A percentile compares a stretch with the other conserved stretches of the same genome.
These are phyloP conservation scores for Daedaleopsis sinensis DNA, from an alignment of 768 basidiomycete genomes.

Conservation along the genomic window DNA sequence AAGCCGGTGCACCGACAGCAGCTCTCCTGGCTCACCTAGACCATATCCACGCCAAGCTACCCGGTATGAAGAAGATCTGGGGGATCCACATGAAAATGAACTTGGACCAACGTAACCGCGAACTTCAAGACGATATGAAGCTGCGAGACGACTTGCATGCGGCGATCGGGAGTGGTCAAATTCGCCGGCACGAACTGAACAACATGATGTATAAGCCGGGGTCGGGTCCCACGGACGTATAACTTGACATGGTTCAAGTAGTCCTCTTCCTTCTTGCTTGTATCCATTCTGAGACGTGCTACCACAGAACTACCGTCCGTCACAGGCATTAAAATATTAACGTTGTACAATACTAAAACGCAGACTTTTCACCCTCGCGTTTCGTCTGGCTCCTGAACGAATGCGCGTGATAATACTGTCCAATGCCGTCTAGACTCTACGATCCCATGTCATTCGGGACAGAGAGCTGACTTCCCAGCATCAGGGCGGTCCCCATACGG, in stretches of 20 bases:
- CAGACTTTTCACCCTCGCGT: no score
- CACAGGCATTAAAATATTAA: no score
- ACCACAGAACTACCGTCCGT: no score
- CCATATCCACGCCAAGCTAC: conserved; percentile 14
- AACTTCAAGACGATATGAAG: background rate
- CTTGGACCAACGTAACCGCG: background rate
- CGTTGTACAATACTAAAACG: no score
- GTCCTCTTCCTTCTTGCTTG: no score
- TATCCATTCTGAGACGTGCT: no score
- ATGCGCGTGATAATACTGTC: background rate
- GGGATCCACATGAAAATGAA: conserved; percentile 10
- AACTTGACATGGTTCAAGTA: no score
- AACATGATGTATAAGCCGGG: no score
- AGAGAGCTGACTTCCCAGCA: conserved; percentile 30
- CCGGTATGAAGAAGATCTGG: conserved; percentile 22
- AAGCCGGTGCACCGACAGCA: background rate
- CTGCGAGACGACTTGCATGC: background rate
- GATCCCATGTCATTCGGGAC: conserved; percentile 16
- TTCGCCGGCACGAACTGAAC: background rate
- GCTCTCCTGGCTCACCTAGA: conserved; percentile 10
- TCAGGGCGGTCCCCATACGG: conserved; percentile 18
- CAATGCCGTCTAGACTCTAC: conserved; percentile 34
- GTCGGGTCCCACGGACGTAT: no score
- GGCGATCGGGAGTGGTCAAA: background rate
- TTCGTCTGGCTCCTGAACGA: no score